These are phyloP conservation scores for Cystofilobasidium capitatum DNA, from an alignment of 768 basidiomycete species.

Conservation along the genomic window DNA sequence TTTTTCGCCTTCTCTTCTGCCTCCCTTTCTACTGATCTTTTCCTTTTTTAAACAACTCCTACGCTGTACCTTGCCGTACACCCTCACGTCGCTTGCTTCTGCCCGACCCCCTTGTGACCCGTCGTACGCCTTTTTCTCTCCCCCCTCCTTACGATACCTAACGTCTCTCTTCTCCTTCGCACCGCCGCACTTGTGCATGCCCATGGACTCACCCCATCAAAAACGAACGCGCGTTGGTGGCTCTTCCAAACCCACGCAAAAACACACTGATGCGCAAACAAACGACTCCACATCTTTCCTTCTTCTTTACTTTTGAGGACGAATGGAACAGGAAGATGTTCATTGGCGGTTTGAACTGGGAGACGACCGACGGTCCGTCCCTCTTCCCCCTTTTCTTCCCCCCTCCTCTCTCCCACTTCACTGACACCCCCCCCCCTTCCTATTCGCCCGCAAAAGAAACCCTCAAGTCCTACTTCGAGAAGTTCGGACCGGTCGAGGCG, in stretches of 20 bases:
- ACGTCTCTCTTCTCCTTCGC: not conserved
- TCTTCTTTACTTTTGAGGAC: not conserved
- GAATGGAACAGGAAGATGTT: slow-evolving; percentile 87
- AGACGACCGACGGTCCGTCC: slow-evolving; percentile 89
- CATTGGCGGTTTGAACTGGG: slow-evolving; percentile 98
- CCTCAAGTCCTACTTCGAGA: slow-evolving; percentile 67
- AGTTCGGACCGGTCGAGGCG: slow-evolving; percentile 94
- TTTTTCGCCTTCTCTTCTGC: not conserved
- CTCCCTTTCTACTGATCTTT: not conserved
- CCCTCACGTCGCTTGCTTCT: not conserved
- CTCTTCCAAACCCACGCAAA: slow-evolving; percentile 1
- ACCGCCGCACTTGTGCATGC: not conserved
- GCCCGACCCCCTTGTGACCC: not conserved
- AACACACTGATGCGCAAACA: no score
- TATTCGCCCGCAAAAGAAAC: slow-evolving; percentile 34
- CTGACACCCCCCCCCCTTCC: not conserved
- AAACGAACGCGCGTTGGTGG: not conserved
- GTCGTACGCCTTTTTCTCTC: not conserved
- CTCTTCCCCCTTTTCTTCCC: slow-evolving; percentile 35
- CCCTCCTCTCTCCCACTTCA: slow-evolving; percentile 47
- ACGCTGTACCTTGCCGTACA: not conserved
- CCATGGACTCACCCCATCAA: not conserved
- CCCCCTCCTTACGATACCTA: not conserved
- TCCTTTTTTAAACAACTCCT: not conserved
- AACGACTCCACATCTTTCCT: not conserved